Evolutionary conservation across 495 filamentous ascomycete genomes (phyloP), one percentile per base, ranked within the genome.

Genomic region (Xylaria castorea): DNA sequence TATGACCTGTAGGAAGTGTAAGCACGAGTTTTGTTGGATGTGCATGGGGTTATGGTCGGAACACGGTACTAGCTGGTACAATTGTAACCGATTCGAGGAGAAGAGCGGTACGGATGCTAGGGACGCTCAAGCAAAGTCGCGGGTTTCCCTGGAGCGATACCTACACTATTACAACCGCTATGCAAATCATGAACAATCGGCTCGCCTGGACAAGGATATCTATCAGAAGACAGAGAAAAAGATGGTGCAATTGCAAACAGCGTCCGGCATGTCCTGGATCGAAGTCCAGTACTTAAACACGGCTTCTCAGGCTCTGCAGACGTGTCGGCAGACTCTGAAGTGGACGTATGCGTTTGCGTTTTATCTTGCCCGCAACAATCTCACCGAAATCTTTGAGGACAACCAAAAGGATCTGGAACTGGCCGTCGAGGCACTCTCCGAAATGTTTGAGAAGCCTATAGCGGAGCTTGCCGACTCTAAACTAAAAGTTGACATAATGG

Each of bases 11-110:
- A 89, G 96, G 58, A 99, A 99, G 82, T 99, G 96, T 85, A 95
- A 96, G 77, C 92, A 98, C 79, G 96, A 99, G 80, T 99, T 99
- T 78, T 99, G 96, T 85, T 99, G 96, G 96, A 98, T 99, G 90
- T 99, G 96, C 81, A 99, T 99, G 96, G 96, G 96, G 1, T 85
- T 97, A 11, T 99, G 96, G 96, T 94, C 94, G 1, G 96, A 99
- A 80, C 96, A 99, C 78, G 96, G 96, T 70, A 98, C 96, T n/a
- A 97, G 94, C 83, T 99, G 96, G 96, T 99, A 99, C 83, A 99
- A 97, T 80, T 99, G 96, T 88, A 99, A 97, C 77, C 87, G 96
- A 7, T 99, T 92, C 78, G 96, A 98, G 79, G 96, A 98, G 82
- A 97, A 93, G 84, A 97, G 93, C 66, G 96, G 97, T 0, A 86